These are phyloP conservation scores for Naumovozyma dairenensis DNA, from an alignment of 805 yeast genomes.

Conservation along the genomic window DNA sequence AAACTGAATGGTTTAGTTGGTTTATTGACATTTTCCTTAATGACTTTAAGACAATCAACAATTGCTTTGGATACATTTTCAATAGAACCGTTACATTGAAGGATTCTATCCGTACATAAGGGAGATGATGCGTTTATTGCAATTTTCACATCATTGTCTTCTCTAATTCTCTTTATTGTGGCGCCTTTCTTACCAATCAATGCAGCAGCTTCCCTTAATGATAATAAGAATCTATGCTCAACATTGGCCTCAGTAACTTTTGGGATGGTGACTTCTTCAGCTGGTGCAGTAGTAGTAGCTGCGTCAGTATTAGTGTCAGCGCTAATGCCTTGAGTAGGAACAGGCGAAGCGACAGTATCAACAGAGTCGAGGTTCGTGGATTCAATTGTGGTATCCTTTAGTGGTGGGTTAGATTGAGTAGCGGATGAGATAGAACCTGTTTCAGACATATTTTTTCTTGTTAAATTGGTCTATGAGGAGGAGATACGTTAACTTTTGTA, in stretches of 20 bases:
- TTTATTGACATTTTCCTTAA: conserved; percentile 11
- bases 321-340: too few relatives aligned
- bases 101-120: conserved; percentile 71
- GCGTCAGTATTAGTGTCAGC: neutral
- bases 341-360: too few relatives aligned
- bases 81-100: conserved; percentile 66
- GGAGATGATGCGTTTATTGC: conserved; percentile 70
- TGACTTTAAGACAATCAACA: conserved; percentile 49
- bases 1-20: conserved; percentile 46
- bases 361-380: neutral
- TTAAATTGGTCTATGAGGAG: too few relatives aligned
- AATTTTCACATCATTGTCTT: conserved; percentile 65
- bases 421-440: neutral
- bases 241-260: neutral
- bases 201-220: conserved; percentile 80
- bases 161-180: conserved; percentile 64
- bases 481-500: too few relatives aligned
- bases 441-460: too few relatives aligned
- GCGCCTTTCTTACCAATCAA: conserved; percentile 76
- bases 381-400: neutral
- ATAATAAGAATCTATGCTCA: conserved; percentile 45
- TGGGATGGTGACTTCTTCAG: neutral
- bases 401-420: neutral
- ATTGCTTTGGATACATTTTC: conserved; percentile 60
- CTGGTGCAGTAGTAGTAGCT: neutral